Base-by-base conservation (phyloP, 805 yeast species). In the Lachancea thermotolerans region DNA sequence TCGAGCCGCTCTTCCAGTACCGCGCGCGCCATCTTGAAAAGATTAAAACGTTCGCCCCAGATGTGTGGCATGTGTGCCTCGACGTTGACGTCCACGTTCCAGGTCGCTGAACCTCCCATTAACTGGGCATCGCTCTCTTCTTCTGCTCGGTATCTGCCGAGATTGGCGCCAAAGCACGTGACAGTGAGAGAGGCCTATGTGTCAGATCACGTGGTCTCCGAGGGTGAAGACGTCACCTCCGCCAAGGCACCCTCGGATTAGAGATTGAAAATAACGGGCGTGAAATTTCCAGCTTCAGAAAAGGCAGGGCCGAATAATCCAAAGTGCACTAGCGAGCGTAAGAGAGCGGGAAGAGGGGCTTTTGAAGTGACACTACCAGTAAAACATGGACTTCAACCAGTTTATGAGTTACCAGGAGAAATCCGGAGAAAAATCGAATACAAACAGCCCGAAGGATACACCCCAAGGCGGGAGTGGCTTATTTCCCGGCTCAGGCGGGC, bases 41-140 rank as follows among this genome's bases (percentile, higher is more conserved):
- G 52, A 85, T 88, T 45, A 88, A 87, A 65, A 84, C 91, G 0
- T 87, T 81, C 70, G 95, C 95, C 0, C 96, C 96, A 0, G 91
- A 83, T 40, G 79, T 88, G 1, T 82, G 85, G 82, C 96, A 87
- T 53, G 67, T 85, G 1, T 85, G 85, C 38, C 68, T 73, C 2
- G 83, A 78, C 39, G 48, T 62, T 8, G 43, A 40, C 6, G 37
- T 40, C 17, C 17, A 14, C 7, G 21, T 15, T 9, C n/a, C n/a
- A 10, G 21, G 11, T 7, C 21, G 21, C 21, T 34, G 11, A 34
- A 21, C 6, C 25, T 21, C 25, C 7, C 25, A 21, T 21, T 4
- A 21, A 21, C 25, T 21, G 25, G 25, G 6, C 7, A 21, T 21
- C n/a, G n/a, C 25, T 21, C 25, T 21, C 7, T 7, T 21, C 25